phyloP scores from a whole-genome alignment of 306 rosid species.

The Gastrolobium bilobum region DNA sequence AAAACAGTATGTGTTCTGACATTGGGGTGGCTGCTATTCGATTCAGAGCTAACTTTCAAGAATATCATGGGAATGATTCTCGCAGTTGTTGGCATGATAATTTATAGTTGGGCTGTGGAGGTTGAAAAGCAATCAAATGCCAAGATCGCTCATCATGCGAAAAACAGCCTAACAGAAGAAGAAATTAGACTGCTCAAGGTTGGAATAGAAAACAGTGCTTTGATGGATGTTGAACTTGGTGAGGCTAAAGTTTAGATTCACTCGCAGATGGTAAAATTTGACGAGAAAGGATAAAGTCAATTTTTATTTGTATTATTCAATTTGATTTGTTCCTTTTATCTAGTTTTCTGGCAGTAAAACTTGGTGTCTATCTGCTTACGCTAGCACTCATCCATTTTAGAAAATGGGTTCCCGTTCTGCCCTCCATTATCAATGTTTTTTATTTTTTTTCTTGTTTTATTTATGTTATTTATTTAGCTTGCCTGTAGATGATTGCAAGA shows the following conservation, averaged over 20 bases:
- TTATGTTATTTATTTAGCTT: too few species aligned
- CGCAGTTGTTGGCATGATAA: constrained; percentile 84
- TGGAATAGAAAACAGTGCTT: constrained; percentile 54
- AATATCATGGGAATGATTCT: constrained; percentile 87
- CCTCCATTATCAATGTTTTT: neutral
- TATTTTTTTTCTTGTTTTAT: too few species aligned
- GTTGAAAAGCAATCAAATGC: constrained; percentile 62
- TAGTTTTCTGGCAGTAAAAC: neutral
- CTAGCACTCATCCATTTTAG: constrained; percentile 49
- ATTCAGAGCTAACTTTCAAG: constrained; percentile 81
- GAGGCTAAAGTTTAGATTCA: constrained; percentile 61
- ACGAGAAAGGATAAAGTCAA: constrained; percentile 26
- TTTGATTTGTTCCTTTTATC: too few species aligned
- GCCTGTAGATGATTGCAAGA: too few species aligned
- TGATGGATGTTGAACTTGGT: constrained; percentile 76
- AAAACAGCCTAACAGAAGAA: constrained; percentile 87
- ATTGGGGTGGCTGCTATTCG: constrained; percentile 90
- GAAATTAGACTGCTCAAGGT: constrained; percentile 80
- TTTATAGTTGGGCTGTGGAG: constrained; percentile 97
- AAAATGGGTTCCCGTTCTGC: constrained; percentile 26
- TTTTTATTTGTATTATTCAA: constrained; percentile 29
- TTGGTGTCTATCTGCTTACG: constrained; percentile 45
- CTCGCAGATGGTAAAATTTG: constrained; percentile 34
- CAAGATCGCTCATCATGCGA: constrained; percentile 57
- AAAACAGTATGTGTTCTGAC: constrained; percentile 91